Evolutionary conservation across 1,139 yeast genomes (phyloP).

Genomic region (Blastobotrys raffinosifermentans): DNA sequence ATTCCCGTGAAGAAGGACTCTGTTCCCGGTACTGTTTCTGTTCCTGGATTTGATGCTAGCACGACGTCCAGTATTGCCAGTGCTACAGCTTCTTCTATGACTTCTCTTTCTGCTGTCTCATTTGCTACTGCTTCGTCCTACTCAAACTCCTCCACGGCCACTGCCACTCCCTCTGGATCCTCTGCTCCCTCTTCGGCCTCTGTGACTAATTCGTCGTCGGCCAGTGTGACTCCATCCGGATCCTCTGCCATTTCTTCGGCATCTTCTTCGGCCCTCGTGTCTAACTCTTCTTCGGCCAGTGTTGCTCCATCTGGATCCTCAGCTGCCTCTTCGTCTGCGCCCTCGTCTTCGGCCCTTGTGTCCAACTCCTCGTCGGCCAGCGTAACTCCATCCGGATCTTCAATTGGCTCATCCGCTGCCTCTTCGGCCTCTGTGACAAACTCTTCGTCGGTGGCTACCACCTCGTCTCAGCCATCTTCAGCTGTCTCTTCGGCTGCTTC

Average conservation of each 20-base stretch:
- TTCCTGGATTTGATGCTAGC: slow-evolving; percentile 6
- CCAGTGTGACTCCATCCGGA: background rate
- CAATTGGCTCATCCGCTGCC: too few species aligned
- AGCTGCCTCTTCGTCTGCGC: background rate
- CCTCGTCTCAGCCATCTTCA: too few species aligned
- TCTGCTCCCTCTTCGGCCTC: background rate
- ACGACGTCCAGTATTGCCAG: background rate
- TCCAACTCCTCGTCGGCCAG: too few species aligned
- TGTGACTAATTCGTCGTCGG: background rate
- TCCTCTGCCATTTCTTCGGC: background rate
- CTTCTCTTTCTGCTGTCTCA: background rate
- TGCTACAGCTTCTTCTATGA: background rate
- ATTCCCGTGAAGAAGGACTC: slow-evolving; percentile 13
- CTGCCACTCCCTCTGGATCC: background rate
- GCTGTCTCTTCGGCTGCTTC: too few species aligned
- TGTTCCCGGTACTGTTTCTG: slow-evolving; percentile 15
- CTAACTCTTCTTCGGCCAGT: background rate
- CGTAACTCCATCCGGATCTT: too few species aligned
- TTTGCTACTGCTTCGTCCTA: background rate
- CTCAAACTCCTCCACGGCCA: background rate
- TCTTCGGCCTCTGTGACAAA: too few species aligned
- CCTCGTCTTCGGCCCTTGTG: too few species aligned
- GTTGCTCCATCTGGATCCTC: background rate
- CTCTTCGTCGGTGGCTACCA: too few species aligned
- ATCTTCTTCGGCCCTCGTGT: background rate